Base-by-base conservation (phyloP, 2,329 filamentous ascomycete genomes). In the Triangularia verruculosa region DNA sequence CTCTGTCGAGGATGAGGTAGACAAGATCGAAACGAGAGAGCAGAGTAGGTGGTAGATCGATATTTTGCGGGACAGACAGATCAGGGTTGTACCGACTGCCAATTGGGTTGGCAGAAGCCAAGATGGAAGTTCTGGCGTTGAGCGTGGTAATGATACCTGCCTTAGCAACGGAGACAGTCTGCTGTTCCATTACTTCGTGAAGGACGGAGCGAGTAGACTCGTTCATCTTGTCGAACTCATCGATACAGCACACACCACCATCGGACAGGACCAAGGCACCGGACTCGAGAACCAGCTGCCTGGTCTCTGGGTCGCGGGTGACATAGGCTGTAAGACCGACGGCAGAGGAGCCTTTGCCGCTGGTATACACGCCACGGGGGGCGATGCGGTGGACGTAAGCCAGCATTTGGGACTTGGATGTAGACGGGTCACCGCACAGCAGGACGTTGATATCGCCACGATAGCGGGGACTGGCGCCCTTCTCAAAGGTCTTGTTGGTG, bases 361-460 rank as follows among this genome's bases (percentile, higher is more conserved):
- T 92, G 2, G 90, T 93, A 77, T 93, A 93, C 58, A 93, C 89
- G 70, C 86, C 86, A 30, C 95, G 90, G 43, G 95, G 95, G 4
- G 95, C 95, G 72, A 99, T 99, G 78, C 96, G 96, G 84, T 99
- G 94, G 25, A 99, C 90, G 73, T 99, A 99, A 67, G 92, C 86
- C 27, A 99, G 83, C 62, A 99, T 81, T 77, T 99, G 96, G 11
- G 95, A 99, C 77, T 99, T 99, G 43, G 95, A 85, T 0, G 95
- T 99, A 0, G 94, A 98, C 0, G 95, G 95, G 73, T 99, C 95
- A 82, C 95, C 95, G 72, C 95, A 99, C 34, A 99, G 89, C 52
- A 99, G 84, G 58, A 99, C 86, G 74, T 99, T 99, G 80, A 99
- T 97, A 76, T 99, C 95, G 67, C 95, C 95, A 80, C 95, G 87